Evolutionary conservation across 2,329 filamentous ascomycete species (phyloP).

Genomic region (Xylaria sp.): DNA sequence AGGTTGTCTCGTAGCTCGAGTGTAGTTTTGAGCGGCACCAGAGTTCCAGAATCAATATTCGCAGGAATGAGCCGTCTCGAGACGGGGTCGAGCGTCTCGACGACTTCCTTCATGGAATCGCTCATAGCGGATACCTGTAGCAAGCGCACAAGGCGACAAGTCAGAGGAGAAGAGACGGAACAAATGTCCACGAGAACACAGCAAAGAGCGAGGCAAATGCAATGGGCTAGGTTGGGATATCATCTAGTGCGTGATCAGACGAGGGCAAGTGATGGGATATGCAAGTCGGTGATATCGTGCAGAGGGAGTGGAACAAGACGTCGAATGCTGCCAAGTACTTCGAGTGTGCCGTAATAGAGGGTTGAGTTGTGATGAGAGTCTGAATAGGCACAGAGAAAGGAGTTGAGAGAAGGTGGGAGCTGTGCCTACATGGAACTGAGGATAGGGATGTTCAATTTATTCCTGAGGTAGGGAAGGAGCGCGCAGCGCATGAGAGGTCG

Average conservation of each 20-base stretch:
- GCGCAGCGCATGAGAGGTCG: constrained; percentile 8
- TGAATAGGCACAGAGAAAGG: not conserved
- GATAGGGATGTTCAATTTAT: constrained; percentile 12
- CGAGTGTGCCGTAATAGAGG: constrained; percentile 22
- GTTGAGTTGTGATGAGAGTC: not conserved
- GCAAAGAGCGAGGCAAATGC: constrained; percentile 29
- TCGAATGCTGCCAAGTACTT: not conserved
- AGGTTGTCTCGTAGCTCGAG: constrained; percentile 71
- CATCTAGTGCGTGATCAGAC: constrained; percentile 4
- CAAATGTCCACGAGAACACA: constrained; percentile 4
- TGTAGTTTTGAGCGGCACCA: constrained; percentile 73
- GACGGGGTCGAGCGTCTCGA: constrained; percentile 53
- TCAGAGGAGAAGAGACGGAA: constrained; percentile 33
- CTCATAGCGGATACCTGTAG: constrained; percentile 52
- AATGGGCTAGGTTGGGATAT: constrained; percentile 8
- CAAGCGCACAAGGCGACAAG: constrained; percentile 47
- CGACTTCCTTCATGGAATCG: constrained; percentile 53
- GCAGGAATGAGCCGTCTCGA: constrained; percentile 49
- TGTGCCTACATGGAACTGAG: constrained; percentile 26
- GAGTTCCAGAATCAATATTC: constrained; percentile 49
- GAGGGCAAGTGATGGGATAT: constrained; percentile 18
- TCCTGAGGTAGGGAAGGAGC: constrained; percentile 28
- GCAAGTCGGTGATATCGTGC: constrained; percentile 14
- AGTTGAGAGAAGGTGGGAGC: constrained; percentile 16
- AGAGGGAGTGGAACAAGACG: constrained; percentile 20